Conservation (phyloP, 371 early-diverging fungal species). For the Mucor circinelloides region DNA sequence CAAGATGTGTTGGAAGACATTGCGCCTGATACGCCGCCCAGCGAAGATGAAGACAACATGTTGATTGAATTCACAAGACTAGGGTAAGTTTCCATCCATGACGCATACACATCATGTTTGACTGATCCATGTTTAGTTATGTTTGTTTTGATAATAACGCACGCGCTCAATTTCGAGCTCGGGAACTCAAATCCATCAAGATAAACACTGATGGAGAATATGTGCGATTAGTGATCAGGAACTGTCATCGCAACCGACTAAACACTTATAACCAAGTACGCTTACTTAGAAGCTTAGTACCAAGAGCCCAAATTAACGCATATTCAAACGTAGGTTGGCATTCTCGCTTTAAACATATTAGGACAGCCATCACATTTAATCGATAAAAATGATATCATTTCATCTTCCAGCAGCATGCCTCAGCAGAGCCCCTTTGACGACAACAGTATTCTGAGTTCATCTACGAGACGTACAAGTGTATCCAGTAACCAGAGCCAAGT, state of each 20-base stretch:
- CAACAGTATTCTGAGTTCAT: constrained; percentile 43
- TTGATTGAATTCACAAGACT: constrained; percentile 42
- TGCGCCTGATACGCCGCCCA: constrained; percentile 19
- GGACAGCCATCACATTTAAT: constrained; percentile 39
- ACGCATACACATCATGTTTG: background rate
- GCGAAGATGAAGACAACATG: constrained; percentile 31
- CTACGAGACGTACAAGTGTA: constrained; percentile 49
- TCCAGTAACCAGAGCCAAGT: constrained; percentile 41
- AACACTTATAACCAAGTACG: constrained; percentile 80
- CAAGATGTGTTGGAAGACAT: constrained; percentile 24
- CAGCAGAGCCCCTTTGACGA: constrained; percentile 35
- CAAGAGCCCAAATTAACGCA: too few relatives aligned
- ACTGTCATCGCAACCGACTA: constrained; percentile 70
- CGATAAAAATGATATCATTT: constrained; percentile 2
- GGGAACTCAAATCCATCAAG: constrained; percentile 79
- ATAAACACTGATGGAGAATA: constrained; percentile 74
- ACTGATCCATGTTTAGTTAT: constrained; percentile 26
- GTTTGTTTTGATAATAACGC: constrained; percentile 51
- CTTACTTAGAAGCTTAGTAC: too few relatives aligned
- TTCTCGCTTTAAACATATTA: constrained; percentile 60
- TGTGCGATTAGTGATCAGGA: constrained; percentile 69
- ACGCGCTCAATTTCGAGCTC: constrained; percentile 48
- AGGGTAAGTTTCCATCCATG: constrained; percentile 22
- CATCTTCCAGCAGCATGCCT: background rate
- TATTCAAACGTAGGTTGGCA: constrained; percentile 53